Percentiles rank a stretch among this genome's conserved stretches.
These are phyloP conservation scores for Fraxinus americana DNA, from an alignment of 257 asterid genomes.

Conservation along the genomic window DNA sequence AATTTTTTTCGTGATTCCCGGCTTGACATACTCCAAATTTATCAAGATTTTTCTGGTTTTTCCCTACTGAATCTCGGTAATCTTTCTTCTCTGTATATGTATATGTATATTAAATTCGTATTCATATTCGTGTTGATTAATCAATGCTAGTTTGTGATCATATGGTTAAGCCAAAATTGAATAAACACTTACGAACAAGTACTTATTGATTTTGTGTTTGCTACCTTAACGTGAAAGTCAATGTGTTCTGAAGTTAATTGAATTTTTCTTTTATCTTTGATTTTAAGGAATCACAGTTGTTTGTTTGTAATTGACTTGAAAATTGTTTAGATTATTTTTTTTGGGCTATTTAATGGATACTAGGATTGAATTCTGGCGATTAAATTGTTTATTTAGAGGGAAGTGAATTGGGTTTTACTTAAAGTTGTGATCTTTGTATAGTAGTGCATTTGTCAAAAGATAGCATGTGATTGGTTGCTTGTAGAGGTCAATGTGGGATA, in stretches of 20 bases:
- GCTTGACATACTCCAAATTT: neutral
- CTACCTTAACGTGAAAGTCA: neutral
- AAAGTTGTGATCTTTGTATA: slow-evolving; percentile 16
- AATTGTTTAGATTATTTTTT: slow-evolving; percentile 8
- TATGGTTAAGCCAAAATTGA: slow-evolving; percentile 8
- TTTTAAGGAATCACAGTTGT: slow-evolving; percentile 32
- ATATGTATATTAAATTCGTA: neutral
- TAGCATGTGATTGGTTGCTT: slow-evolving; percentile 37
- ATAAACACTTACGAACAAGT: neutral
- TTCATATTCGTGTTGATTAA: neutral
- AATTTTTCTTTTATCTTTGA: slow-evolving; percentile 20
- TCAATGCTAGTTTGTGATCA: slow-evolving; percentile 8
- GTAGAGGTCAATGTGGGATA: slow-evolving; percentile 11
- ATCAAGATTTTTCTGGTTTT: slow-evolving; percentile 23
- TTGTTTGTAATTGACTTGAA: slow-evolving; percentile 27
- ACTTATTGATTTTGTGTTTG: slow-evolving; percentile 9
- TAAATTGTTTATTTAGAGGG: neutral
- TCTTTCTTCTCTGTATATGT: neutral
- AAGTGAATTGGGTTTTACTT: neutral
- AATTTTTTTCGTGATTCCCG: slow-evolving; percentile 4
- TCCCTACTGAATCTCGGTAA: slow-evolving; percentile 27
- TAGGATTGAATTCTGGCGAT: neutral
- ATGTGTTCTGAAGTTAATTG: slow-evolving; percentile 13
- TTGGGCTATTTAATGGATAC: neutral
- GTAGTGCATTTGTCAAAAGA: slow-evolving; percentile 35